phyloP scores from a whole-genome alignment of 352 stramenopile genomes.

The Globisporangium irregulare region DNA sequence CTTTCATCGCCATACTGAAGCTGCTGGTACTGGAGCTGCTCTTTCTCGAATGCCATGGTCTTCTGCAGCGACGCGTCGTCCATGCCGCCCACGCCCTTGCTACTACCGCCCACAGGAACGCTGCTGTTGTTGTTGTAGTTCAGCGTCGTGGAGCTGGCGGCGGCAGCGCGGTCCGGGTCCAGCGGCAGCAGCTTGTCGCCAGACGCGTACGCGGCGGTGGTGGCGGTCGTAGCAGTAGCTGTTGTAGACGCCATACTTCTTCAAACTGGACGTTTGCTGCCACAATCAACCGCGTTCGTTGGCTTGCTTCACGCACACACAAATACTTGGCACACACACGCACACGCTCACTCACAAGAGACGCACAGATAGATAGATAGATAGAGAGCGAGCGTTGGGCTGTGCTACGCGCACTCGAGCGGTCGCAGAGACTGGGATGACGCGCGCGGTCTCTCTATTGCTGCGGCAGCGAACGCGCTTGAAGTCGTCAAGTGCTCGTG shows the following conservation, averaged over 20 bases:
- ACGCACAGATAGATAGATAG: not conserved
- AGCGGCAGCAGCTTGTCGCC: constrained; percentile 12
- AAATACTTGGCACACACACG: not conserved
- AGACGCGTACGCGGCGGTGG: not conserved
- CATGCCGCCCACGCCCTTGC: not conserved
- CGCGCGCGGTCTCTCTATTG: not conserved
- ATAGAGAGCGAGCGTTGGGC: not conserved
- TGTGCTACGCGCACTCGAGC: not conserved
- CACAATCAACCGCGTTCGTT: not conserved
- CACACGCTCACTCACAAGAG: not conserved
- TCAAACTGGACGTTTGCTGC: constrained; percentile 1
- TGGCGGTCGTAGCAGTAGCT: not conserved
- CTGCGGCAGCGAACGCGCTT: not conserved
- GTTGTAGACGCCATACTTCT: not conserved
- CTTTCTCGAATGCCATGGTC: constrained; percentile 12
- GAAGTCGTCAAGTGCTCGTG: not conserved
- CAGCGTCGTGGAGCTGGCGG: not conserved
- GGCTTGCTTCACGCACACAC: not conserved
- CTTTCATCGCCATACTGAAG: not conserved
- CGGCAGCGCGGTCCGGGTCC: not conserved
- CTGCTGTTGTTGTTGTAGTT: not conserved
- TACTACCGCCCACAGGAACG: not conserved
- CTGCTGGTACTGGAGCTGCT: constrained; percentile 3
- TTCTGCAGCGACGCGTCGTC: constrained; percentile 7
- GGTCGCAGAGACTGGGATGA: not conserved